These are phyloP conservation scores for Chlorella sp. DNA, from an alignment of 139 green algal species.

Conservation along the genomic window DNA sequence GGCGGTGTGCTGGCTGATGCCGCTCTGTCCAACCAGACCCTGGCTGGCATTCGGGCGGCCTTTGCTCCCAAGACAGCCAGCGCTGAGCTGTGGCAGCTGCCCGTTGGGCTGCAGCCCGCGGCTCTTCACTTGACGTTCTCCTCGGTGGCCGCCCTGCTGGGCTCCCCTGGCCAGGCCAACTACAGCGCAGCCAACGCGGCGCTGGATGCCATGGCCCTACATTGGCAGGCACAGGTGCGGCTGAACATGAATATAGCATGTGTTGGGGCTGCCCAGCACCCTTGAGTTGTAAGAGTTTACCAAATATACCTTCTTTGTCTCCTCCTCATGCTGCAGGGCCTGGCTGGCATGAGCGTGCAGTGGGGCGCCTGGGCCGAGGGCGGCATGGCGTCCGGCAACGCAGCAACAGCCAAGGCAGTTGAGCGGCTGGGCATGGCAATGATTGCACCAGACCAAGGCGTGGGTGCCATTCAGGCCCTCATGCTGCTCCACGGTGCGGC, in stretches of 20 bases:
- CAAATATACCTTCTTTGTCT: background rate
- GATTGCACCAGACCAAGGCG: slow-evolving; percentile 46
- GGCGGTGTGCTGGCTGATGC: slow-evolving; percentile 83
- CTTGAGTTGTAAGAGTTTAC: too few relatives aligned
- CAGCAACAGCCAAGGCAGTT: slow-evolving; percentile 56
- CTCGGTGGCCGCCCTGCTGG: slow-evolving; percentile 79
- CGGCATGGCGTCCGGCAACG: slow-evolving; percentile 82
- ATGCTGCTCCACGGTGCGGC: slow-evolving; percentile 22
- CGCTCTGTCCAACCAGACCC: slow-evolving; percentile 64
- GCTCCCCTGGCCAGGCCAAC: slow-evolving; percentile 82
- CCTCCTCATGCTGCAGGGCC: background rate
- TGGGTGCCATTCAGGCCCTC: slow-evolving; percentile 45
- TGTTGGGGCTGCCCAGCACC: background rate
- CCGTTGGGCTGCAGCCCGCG: slow-evolving; percentile 3
- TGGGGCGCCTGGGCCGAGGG: slow-evolving; percentile 89
- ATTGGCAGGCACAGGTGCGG: slow-evolving; percentile 23
- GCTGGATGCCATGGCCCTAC: slow-evolving; percentile 62
- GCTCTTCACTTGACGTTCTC: slow-evolving; percentile 73
- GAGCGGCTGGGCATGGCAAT: slow-evolving; percentile 75
- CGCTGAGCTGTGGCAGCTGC: slow-evolving; percentile 24
- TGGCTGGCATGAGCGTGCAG: slow-evolving; percentile 61
- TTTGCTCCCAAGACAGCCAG: slow-evolving; percentile 65
- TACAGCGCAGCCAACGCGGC: slow-evolving; percentile 82
- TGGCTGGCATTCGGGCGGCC: slow-evolving; percentile 39
- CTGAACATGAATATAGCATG: background rate